Percentiles rank a stretch among this genome's conserved stretches.
Evolutionary conservation across 1,284 basidiomycete species (phyloP).

Genomic region (Puccinia horiana): DNA sequence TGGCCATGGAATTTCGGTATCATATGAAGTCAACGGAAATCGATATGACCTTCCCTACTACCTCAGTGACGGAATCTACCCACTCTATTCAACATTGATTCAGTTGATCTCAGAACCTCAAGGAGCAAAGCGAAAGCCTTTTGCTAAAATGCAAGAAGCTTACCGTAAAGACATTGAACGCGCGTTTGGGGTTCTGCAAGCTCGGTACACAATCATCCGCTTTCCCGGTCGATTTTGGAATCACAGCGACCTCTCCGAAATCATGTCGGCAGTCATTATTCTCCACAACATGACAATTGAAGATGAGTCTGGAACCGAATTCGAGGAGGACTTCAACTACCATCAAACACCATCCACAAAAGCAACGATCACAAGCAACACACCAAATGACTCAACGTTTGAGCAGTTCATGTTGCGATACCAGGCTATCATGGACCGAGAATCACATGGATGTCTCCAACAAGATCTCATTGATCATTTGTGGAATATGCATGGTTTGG

Average conservation of each 20-base stretch:
- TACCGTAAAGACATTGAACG: no score
- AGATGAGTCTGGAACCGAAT: no score
- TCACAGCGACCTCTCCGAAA: background rate
- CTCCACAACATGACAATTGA: constrained; percentile 5
- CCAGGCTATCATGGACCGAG: background rate
- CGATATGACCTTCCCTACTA: background rate
- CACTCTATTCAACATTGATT: background rate
- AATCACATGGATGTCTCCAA: background rate
- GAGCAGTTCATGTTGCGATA: background rate
- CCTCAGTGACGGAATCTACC: background rate
- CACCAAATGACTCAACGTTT: background rate
- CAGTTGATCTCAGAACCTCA: background rate
- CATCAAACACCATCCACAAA: background rate
- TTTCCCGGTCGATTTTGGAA: background rate
- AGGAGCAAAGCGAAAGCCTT: no score
- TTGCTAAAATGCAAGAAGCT: no score
- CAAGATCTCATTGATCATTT: background rate
- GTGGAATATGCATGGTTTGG: background rate
- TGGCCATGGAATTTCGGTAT: background rate
- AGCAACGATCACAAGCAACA: background rate
- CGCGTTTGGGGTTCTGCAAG: no score
- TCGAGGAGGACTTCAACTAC: background rate
- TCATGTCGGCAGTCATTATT: background rate
- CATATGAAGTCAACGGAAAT: background rate
- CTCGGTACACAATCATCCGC: background rate